Percentiles rank a stretch among this genome's conserved stretches.
Evolutionary conservation across 1,139 yeast species (phyloP).

Genomic region (Candida frijolesensis): DNA sequence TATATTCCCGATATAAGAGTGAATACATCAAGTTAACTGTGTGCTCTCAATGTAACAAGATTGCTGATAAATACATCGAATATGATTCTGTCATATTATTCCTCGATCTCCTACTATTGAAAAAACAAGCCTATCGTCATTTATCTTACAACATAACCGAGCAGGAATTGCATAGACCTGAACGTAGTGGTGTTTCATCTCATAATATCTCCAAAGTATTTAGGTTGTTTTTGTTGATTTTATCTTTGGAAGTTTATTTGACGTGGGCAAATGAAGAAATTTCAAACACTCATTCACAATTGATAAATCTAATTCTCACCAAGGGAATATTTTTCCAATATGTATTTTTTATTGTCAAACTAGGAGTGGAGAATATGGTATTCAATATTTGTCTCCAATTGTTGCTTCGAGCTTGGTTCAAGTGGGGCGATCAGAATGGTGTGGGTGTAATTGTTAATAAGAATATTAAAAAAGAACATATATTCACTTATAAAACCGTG

Average conservation of each 20-base stretch:
- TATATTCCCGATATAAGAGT: slow-evolving; percentile 74
- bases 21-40: slow-evolving; percentile 80
- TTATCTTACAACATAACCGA: slow-evolving; percentile 75
- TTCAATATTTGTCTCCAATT: slow-evolving; percentile 55
- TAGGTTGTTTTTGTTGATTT: slow-evolving; percentile 62
- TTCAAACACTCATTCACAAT: slow-evolving; percentile 16
- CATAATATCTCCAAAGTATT: slow-evolving; percentile 20
- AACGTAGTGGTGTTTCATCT: not conserved
- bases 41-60: slow-evolving; percentile 69
- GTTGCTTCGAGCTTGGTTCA: slow-evolving; percentile 33
- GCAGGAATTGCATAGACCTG: slow-evolving; percentile 15
- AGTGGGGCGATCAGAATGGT: slow-evolving; percentile 28
- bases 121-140: slow-evolving; percentile 90
- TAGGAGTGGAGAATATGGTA: slow-evolving; percentile 57
- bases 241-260: slow-evolving; percentile 87
- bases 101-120: slow-evolving; percentile 77
- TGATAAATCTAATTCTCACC: slow-evolving; percentile 30
- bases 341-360: slow-evolving; percentile 60
- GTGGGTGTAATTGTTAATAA: slow-evolving; percentile 10
- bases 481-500: slow-evolving; percentile 27
- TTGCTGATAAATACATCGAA: slow-evolving; percentile 91
- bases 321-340: slow-evolving; percentile 64
- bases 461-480: slow-evolving; percentile 22
- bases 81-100: slow-evolving; percentile 82
- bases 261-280: slow-evolving; percentile 92